A percentile compares a stretch with the other conserved stretches of the same genome.
Conservation (phyloP, 2,329 filamentous ascomycete genomes). For the Aspergillus aculeatus region DNA sequence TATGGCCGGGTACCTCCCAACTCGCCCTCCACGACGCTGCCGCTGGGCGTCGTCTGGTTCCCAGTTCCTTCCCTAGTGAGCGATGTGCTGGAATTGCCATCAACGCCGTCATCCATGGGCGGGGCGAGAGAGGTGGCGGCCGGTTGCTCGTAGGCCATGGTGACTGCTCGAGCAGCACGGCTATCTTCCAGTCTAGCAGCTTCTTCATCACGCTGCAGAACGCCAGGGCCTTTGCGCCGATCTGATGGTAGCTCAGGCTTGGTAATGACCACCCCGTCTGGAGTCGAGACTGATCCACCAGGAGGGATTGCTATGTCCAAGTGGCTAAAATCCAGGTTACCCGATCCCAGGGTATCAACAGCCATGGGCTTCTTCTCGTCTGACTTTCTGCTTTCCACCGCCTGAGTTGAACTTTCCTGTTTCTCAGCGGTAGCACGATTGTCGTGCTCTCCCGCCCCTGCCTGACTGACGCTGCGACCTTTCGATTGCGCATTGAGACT, state of each 20-base stretch:
- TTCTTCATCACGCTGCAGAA: slow-evolving; percentile 49
- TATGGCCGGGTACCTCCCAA: slow-evolving; percentile 51
- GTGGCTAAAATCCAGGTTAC: slow-evolving; percentile 85
- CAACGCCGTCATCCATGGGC: slow-evolving; percentile 35
- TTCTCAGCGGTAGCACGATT: slow-evolving; percentile 23
- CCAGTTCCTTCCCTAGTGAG: slow-evolving; percentile 42
- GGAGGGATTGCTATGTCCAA: slow-evolving; percentile 64
- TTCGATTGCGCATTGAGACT: slow-evolving; percentile 54
- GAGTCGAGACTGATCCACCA: slow-evolving; percentile 36
- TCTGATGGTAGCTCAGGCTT: slow-evolving; percentile 33
- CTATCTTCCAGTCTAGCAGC: slow-evolving; percentile 59
- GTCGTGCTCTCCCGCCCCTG: slow-evolving; percentile 32
- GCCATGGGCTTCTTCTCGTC: slow-evolving; percentile 66
- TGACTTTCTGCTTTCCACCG: slow-evolving; percentile 25
- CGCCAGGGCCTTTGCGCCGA: slow-evolving; percentile 38
- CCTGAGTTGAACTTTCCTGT: slow-evolving; percentile 29
- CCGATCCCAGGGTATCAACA: slow-evolving; percentile 82
- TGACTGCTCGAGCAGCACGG: slow-evolving; percentile 60
- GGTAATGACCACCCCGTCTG: slow-evolving; percentile 39
- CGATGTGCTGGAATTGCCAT: slow-evolving; percentile 31
- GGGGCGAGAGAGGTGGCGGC: slow-evolving; percentile 43
- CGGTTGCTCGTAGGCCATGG: slow-evolving; percentile 56
- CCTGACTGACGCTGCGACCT: slow-evolving; percentile 35
- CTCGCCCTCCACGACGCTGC: slow-evolving; percentile 65
- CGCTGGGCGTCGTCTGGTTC: slow-evolving; percentile 65